Conservation (phyloP, 1,284 basidiomycete genomes). For the Puccinia horiana region DNA sequence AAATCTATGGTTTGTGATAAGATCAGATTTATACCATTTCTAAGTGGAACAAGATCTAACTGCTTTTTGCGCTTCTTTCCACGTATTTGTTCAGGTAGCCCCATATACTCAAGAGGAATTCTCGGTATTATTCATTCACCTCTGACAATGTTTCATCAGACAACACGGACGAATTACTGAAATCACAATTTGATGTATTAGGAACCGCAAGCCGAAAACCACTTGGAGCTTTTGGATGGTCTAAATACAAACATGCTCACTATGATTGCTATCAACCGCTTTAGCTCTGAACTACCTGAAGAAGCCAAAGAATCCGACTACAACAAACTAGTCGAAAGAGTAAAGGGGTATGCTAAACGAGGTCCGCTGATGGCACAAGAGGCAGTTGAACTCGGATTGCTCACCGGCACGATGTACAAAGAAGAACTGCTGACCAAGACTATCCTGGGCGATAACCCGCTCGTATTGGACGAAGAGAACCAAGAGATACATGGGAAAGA, state of each 20-base stretch:
- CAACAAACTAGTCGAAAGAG: constrained; percentile 54
- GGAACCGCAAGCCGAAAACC: constrained; percentile 55
- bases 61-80: not conserved
- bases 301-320: constrained; percentile 51
- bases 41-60: not conserved
- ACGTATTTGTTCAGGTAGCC: constrained; percentile 44
- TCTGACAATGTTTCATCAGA: not conserved
- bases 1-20: constrained; percentile 56
- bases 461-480: constrained; percentile 53
- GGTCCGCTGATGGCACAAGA: constrained; percentile 59
- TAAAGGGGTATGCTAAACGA: constrained; percentile 55
- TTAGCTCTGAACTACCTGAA: constrained; percentile 50
- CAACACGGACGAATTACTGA: not conserved
- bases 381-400: constrained; percentile 57
- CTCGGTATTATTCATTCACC: constrained; percentile 46
- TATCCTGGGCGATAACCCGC: constrained; percentile 51
- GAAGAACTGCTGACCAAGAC: constrained; percentile 56
- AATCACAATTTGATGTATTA: not conserved
- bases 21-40: not conserved
- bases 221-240: constrained; percentile 53
- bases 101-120: constrained; percentile 55
- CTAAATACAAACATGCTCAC: constrained; percentile 56
- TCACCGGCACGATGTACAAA: constrained; percentile 58
- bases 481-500: constrained; percentile 50
- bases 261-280: constrained; percentile 55